Conservation (phyloP, 176 grass and related monocot genomes). For the Cocos nucifera region DNA sequence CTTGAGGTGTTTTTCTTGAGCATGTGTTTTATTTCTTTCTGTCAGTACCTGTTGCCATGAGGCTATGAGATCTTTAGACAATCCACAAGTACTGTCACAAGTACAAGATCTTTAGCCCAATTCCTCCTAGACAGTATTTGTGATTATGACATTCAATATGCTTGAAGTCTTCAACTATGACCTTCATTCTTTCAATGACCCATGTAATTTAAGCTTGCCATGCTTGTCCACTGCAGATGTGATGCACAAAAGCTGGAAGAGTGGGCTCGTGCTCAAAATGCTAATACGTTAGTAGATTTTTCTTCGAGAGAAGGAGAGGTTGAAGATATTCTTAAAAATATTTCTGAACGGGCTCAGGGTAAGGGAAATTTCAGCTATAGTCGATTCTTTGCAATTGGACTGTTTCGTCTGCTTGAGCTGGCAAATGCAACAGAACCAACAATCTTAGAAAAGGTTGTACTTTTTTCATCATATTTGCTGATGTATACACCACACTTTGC, state of each 20-base stretch:
- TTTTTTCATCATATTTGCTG: conserved; percentile 19
- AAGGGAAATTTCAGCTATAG: conserved; percentile 94
- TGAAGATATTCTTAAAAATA: conserved; percentile 70
- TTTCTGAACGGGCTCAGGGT: conserved; percentile 79
- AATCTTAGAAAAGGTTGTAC: conserved; percentile 73
- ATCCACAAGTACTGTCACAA: no score
- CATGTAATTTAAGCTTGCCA: not conserved
- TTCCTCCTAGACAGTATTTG: no score
- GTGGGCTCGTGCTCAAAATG: conserved; percentile 77
- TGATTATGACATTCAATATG: no score
- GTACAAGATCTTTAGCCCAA: no score
- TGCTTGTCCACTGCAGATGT: conserved; percentile 13
- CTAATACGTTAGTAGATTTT: conserved; percentile 64
- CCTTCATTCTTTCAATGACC: not conserved
- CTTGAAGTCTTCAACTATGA: not conserved
- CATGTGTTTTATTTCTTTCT: no score
- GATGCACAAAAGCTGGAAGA: conserved; percentile 74
- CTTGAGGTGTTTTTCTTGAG: no score
- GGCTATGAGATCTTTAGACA: no score
- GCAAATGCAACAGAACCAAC: conserved; percentile 90
- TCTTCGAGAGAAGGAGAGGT: conserved; percentile 81
- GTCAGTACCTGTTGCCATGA: no score
- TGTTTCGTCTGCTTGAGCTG: conserved; percentile 94
- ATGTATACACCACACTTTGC: not conserved
- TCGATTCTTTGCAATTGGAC: conserved; percentile 86